Base-by-base conservation (phyloP, 257 asterid species). In the Ballota nigra region DNA sequence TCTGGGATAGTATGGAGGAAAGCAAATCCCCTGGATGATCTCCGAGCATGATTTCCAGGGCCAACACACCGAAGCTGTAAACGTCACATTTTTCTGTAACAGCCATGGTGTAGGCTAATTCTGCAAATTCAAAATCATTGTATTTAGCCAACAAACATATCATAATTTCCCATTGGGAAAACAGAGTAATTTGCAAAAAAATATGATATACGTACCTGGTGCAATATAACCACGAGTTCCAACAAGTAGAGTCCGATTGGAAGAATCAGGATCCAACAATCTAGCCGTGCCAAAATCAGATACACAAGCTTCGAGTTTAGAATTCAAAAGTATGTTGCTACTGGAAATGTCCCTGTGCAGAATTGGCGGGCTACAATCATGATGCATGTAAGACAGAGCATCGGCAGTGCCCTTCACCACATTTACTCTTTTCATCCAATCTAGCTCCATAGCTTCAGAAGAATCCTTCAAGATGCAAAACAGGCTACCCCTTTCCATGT, bases 201-300 rank as follows among this genome's bases (percentile, higher is more conserved):
- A 26, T 26, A 1, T 26, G 29, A 26, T 26, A 33, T 5, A 33
- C 16, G 2, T 60, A 80, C 84, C 81, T 31, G 76, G 81, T 55
- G 84, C 81, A 56, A 76, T 72, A 22, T 80, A 80, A 10, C 81
- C 81, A 13, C 28, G 66, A 15, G 81, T 71, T 24, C 81, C 81
- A 0, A 22, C 76, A 3, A 68, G 34, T 13, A 38, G 58, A 20
- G 78, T 75, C 24, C 26, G 81, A 55, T 68, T 66, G 29, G 63
- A 69, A 13, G 74, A 74, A 31, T 55, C 43, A 2, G 70, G 75
- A 63, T 76, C 81, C 51, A 80, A 41, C 38, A 73, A 66, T 66
- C 73, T 76, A 22, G 81, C 78, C 0, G 69, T 58, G 6, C 78
- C 79, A 11, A 80, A 80, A 63, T 80, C 79, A 31, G 76, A 28